Evolutionary conservation across 257 asterid species (phyloP).

Genomic region (Gynochthodes officinalis): DNA sequence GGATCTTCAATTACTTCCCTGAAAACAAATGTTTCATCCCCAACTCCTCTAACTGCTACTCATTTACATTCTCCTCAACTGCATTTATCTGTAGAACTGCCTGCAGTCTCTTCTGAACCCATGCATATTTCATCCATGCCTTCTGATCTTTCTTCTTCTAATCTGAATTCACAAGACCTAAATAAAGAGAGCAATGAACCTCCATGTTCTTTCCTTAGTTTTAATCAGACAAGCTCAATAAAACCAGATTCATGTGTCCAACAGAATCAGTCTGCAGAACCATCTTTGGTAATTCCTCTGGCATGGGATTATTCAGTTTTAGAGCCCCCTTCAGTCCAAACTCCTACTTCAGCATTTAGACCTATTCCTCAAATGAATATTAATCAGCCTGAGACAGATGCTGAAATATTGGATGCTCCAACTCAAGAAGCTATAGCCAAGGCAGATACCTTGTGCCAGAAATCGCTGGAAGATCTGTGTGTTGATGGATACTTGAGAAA

Average conservation of each 20-base stretch:
- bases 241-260: constrained; percentile 6
- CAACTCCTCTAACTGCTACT: constrained; percentile 9
- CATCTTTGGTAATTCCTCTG: background rate
- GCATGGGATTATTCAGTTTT: background rate
- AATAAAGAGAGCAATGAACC: constrained; percentile 3
- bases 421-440: constrained; percentile 35
- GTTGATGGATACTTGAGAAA: background rate
- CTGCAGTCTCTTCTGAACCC: constrained; percentile 3
- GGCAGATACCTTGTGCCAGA: constrained; percentile 31
- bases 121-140: constrained; percentile 1
- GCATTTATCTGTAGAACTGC: background rate
- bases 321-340: constrained; percentile 43
- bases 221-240: constrained; percentile 14
- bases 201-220: constrained; percentile 20
- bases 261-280: constrained; percentile 10
- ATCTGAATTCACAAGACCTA: background rate
- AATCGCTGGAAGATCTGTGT: constrained; percentile 13
- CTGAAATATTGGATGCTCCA: constrained; percentile 27
- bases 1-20: constrained; percentile 24
- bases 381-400: constrained; percentile 14
- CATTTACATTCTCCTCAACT: constrained; percentile 10
- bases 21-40: constrained; percentile 8
- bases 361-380: constrained; percentile 10
- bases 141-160: constrained; percentile 11
- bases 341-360: constrained; percentile 10